Base-by-base conservation (phyloP, 768 basidiomycete species). In the Leccinum sublutescens region DNA sequence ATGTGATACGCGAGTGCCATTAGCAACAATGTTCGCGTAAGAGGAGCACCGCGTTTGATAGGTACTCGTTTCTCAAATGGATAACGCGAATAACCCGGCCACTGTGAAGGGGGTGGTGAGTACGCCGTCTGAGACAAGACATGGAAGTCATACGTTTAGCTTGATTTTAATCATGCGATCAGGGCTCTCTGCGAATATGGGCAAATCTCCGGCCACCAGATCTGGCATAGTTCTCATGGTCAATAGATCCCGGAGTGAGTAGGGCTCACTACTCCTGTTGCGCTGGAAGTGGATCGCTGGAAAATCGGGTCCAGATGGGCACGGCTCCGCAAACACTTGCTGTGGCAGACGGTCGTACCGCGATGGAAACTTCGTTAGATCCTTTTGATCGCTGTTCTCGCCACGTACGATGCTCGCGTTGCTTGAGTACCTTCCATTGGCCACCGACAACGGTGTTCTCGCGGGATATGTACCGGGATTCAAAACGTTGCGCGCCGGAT, bases 31-130 rank as follows among this genome's bases (percentile, higher is more conserved):
- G 68, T 64, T 8, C 74, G 65, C 4, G 74, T 74, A 45, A 76
- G 66, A 25, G 61, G 50, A n/a, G 47, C 61, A n/a, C 70, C 72
- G 21, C 66, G 66, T 31, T 74, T 71, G 19, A 77, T 75, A 21
- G 64, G 62, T 53, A 80, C 61, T 5, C 77, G 76, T 61, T 75
- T 78, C 64, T 77, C 71, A 31, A 73, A 69, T 0, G 76, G 71
- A 50, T 73, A 64, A n/a, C 60, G 52, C 21, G 70, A 69, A 67
- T 82, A 82, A 1, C 82, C 81, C 6, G 82, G 80, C 82, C 81
- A 82, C 81, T 82, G 57, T 51, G 23, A 15, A 21, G 6, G 4
- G 7, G 11, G 6, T 17, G 40, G 58, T 62, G 34, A 63, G 64
- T 34, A 29, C 21, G 4, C 49, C 27, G 4, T 33, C 5, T 23